phyloP scores from a whole-genome alignment of 768 basidiomycete genomes.

The Pleurotus platypus region DNA sequence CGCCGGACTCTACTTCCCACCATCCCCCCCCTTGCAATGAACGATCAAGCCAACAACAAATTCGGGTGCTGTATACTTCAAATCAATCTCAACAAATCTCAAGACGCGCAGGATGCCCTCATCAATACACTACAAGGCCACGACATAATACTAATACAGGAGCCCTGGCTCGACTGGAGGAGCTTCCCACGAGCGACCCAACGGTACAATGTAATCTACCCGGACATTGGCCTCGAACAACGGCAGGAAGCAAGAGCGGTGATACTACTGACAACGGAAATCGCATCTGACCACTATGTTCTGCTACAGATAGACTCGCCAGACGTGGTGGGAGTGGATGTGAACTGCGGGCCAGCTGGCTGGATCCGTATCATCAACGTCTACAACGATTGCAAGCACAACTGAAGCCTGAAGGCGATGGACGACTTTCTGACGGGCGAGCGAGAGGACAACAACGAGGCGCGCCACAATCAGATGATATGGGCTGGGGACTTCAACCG shows the following conservation, averaged over 20 bases:
- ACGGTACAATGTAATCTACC: constrained; percentile 21
- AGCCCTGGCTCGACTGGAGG: constrained; percentile 22
- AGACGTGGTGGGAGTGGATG: constrained; percentile 19
- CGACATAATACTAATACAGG: constrained; percentile 25
- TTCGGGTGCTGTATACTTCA: background rate
- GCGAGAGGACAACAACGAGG: too few species aligned
- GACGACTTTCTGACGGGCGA: background rate
- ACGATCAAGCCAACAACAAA: background rate
- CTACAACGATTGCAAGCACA: constrained; percentile 23
- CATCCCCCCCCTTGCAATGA: background rate
- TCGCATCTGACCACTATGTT: constrained; percentile 1
- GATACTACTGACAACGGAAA: background rate
- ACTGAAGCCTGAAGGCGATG: constrained; percentile 8
- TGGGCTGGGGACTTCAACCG: constrained; percentile 36
- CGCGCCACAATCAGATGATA: background rate
- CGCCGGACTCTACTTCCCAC: too few species aligned
- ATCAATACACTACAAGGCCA: too few species aligned
- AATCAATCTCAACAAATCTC: too few species aligned
- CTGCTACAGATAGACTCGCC: constrained; percentile 3
- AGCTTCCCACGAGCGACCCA: constrained; percentile 10
- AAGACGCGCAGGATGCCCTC: too few species aligned
- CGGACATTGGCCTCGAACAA: constrained; percentile 9
- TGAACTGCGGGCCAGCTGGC: constrained; percentile 11
- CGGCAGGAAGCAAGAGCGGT: background rate
- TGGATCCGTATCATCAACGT: constrained; percentile 24